These are phyloP conservation scores for Hypoxylon sp. DNA, from an alignment of 2,329 filamentous ascomycete genomes.

Conservation along the genomic window DNA sequence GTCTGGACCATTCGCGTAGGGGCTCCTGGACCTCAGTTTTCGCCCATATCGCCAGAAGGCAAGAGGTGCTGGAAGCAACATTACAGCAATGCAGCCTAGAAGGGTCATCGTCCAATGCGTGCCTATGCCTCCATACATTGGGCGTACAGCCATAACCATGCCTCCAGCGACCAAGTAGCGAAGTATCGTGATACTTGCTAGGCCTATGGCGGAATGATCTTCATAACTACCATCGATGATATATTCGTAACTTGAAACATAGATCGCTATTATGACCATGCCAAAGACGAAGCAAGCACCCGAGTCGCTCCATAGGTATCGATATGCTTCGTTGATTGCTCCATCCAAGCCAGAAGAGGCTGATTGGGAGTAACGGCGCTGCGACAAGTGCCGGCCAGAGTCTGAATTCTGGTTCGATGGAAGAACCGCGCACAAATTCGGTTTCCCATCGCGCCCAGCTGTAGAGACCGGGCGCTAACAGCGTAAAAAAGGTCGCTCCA, in stretches of 20 bases:
- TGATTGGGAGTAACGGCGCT: constrained; percentile 58
- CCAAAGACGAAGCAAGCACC: constrained; percentile 66
- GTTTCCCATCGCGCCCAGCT: constrained; percentile 59
- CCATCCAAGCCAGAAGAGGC: constrained; percentile 72
- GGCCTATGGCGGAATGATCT: constrained; percentile 59
- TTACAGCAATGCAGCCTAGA: constrained; percentile 53
- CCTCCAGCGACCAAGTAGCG: constrained; percentile 55
- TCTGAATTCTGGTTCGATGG: constrained; percentile 65
- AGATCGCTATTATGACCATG: constrained; percentile 63
- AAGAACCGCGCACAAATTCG: constrained; percentile 54
- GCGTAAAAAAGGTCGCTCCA: constrained; percentile 56
- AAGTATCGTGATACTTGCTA: constrained; percentile 53
- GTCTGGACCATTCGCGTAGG: constrained; percentile 16
- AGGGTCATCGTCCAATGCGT: constrained; percentile 59
- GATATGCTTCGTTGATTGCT: constrained; percentile 55
- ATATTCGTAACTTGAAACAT: constrained; percentile 67
- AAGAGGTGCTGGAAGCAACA: constrained; percentile 53
- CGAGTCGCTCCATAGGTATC: constrained; percentile 53
- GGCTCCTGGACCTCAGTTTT: constrained; percentile 26
- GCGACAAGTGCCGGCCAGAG: constrained; percentile 61
- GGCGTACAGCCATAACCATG: constrained; percentile 56
- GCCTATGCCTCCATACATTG: constrained; percentile 57
- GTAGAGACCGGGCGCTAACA: constrained; percentile 61
- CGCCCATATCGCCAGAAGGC: constrained; percentile 54
- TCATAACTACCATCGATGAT: constrained; percentile 69